phyloP scores from a whole-genome alignment of 805 yeast genomes.

The Candida maesae region DNA sequence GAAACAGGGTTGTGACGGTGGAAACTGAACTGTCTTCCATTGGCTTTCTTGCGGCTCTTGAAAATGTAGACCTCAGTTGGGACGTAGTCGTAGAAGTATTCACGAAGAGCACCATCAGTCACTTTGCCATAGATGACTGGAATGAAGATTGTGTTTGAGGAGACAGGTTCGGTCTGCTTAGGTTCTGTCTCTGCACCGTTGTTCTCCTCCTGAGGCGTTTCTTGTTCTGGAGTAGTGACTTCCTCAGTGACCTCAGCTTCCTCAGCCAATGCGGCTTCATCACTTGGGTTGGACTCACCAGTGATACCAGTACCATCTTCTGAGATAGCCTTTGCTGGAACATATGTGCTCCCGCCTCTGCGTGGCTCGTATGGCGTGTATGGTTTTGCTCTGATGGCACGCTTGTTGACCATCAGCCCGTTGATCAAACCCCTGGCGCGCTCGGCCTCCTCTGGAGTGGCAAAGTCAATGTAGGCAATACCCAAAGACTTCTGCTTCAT shows the following conservation, averaged over 20 bases:
- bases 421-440: conserved; percentile 61
- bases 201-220: not conserved
- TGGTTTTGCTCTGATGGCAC: conserved; percentile 37
- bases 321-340: conserved; percentile 3
- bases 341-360: conserved; percentile 13
- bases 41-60: conserved; percentile 32
- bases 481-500: conserved; percentile 50
- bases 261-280: too few relatives aligned
- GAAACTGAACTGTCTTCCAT: conserved; percentile 25
- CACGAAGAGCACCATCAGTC: conserved; percentile 42
- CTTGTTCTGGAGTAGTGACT: too few relatives aligned
- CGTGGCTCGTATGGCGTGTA: conserved; percentile 42
- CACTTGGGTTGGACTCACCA: too few relatives aligned
- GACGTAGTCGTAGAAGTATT: conserved; percentile 39
- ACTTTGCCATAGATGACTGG: conserved; percentile 36
- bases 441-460: conserved; percentile 56
- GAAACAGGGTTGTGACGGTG: conserved; percentile 36
- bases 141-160: conserved; percentile 45
- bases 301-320: not conserved
- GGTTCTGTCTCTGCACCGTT: not conserved
- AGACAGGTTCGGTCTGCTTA: conserved; percentile 21
- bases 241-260: too few relatives aligned
- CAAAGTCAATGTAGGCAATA: conserved; percentile 80
- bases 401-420: conserved; percentile 50
- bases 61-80: conserved; percentile 48